Conservation (phyloP, 129 eudicot genomes). For the Cynara cardunculus region DNA sequence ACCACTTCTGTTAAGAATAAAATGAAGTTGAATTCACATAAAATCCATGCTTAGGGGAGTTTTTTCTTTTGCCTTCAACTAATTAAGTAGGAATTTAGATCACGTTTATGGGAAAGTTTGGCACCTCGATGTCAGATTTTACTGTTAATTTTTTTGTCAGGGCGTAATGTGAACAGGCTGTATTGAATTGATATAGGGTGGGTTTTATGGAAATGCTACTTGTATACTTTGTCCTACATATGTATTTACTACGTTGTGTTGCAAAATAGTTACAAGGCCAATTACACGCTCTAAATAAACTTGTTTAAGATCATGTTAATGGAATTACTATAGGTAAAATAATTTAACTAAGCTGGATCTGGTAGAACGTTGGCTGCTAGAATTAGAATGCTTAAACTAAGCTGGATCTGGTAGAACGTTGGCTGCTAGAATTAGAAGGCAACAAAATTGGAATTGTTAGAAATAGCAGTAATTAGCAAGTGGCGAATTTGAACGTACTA, state of each 20-base stretch:
- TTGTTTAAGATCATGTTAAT: not conserved
- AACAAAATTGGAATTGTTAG: not conserved
- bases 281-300: not conserved
- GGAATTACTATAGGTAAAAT: not conserved
- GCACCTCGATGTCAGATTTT: not conserved
- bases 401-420: not conserved
- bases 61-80: not conserved
- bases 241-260: not conserved
- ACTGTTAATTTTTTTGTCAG: not conserved
- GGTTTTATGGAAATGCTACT: not conserved
- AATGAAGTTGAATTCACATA: not conserved
- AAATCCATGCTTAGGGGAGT: not conserved
- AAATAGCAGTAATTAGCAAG: not conserved
- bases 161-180: not conserved
- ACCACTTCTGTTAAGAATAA: not conserved
- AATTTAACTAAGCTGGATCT: not conserved
- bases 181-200: not conserved
- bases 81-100: not conserved
- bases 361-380: not conserved
- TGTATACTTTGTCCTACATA: not conserved
- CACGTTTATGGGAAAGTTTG: too few relatives aligned
- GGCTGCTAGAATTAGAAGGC: not conserved
- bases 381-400: not conserved
- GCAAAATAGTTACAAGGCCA: not conserved
- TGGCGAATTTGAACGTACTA: not conserved